Base-by-base conservation (phyloP, 2,329 filamentous ascomycete species). In the Penicillium sp. region DNA sequence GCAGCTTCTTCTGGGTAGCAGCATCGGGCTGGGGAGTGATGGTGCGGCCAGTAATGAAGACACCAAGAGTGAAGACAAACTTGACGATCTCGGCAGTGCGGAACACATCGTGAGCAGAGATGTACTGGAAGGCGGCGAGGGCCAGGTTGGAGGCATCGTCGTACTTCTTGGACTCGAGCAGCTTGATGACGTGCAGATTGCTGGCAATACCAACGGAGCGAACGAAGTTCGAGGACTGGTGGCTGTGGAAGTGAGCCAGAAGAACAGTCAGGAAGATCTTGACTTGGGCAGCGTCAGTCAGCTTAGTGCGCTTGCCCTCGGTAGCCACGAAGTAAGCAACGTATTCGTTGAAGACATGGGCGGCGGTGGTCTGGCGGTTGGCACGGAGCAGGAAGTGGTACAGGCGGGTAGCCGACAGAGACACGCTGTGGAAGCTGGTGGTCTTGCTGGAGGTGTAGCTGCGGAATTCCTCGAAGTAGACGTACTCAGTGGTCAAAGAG, bases 401-500 rank as follows among this genome's bases (percentile, higher is more conserved):
- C 3, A 77, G 67, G 13, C 72, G 75, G n/a, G 72, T 66, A 16
- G 70, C 67, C 16, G 67, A 66, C 16, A 71, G 55, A 44, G 73
- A 71, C 13, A 79, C 74, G 0, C 69, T 66, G 19, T 74, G 71
- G 59, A 80, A 62, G 5, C 59, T 62, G 33, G 68, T 75, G 37
- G 70, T 70, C 57, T 78, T 78, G 37, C 71, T 69, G 53, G 65
- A 63, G 57, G 74, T 72, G 45, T 75, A 68, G 51, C 68, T 69
- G 5, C 73, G 72, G 58, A 79, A 74, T 35, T 76, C 67, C 50
- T 74, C 71, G 44, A 75, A 77, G 67, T 77, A 76, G 10, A 75
- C 64, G 54, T 73, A 72, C 60, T 80, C 74, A 0, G 78, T 77
- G 23, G 77, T 77, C 49, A 81, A 65, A 35, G 77, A 70, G 4